Conservation (phyloP, 2,329 filamentous ascomycete genomes). For the Colletotrichum tropicale region DNA sequence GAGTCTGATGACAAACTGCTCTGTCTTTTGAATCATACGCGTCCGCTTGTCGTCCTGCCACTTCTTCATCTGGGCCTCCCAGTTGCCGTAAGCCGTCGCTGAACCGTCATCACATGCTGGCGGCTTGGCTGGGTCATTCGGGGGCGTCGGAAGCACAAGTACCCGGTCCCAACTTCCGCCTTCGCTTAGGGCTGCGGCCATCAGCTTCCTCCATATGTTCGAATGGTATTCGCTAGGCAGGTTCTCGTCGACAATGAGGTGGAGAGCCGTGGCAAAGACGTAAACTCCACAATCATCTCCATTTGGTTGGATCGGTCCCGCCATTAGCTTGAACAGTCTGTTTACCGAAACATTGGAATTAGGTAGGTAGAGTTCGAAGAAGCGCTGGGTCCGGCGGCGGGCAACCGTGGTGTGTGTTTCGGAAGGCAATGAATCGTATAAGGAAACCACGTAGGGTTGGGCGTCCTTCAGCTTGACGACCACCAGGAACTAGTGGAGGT, state of each 20-base stretch:
- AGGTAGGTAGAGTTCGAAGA: not conserved
- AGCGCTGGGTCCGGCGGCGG: not conserved
- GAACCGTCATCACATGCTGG: not conserved
- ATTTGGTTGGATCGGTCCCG: too few relatives aligned
- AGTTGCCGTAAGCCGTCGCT: not conserved
- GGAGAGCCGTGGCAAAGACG: not conserved
- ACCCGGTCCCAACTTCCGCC: not conserved
- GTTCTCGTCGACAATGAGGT: not conserved
- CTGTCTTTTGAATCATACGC: not conserved
- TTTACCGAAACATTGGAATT: accelerated
- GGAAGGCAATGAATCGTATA: accelerated
- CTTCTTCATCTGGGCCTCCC: not conserved
- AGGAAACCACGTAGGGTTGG: not conserved
- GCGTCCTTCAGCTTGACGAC: not conserved
- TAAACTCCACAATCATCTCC: not conserved
- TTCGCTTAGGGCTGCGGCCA: not conserved
- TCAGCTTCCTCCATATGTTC: not conserved
- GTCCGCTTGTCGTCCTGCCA: not conserved
- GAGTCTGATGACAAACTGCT: not conserved
- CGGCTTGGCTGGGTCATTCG: not conserved
- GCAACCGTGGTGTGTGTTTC: not conserved
- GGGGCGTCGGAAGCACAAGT: not conserved
- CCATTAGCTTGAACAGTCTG: not conserved
- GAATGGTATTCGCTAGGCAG: not conserved
- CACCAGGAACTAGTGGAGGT: not conserved